Evolutionary conservation across 148 eudicot genomes (phyloP).

Genomic region (Diospyros lotus): DNA sequence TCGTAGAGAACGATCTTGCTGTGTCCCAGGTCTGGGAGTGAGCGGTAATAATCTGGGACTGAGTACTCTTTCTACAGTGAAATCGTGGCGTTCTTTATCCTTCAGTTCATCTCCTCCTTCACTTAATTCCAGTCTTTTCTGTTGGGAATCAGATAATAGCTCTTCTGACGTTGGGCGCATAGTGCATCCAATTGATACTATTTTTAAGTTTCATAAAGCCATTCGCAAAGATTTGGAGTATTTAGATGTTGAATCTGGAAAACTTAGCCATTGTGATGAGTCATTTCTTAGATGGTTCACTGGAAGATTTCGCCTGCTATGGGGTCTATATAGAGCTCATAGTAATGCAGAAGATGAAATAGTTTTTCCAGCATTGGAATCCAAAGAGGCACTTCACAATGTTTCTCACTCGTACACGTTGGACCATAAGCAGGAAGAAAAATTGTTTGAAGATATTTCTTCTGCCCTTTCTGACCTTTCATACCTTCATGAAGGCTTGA

Average conservation of each 20-base stretch:
- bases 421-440: conserved; percentile 91
- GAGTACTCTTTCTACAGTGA: conserved; percentile 52
- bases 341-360: conserved; percentile 95
- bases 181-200: conserved; percentile 74
- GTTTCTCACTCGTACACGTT: conserved; percentile 89
- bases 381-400: conserved; percentile 85
- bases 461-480: conserved; percentile 63
- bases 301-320: conserved; percentile 79
- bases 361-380: conserved; percentile 86
- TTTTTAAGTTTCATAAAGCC: conserved; percentile 87
- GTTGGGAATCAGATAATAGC: conserved; percentile 78
- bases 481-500: conserved; percentile 42
- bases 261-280: conserved; percentile 56
- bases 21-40: conserved; percentile 93
- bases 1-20: conserved; percentile 56
- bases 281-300: conserved; percentile 63
- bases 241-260: conserved; percentile 82
- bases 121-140: conserved; percentile 86
- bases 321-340: conserved; percentile 91
- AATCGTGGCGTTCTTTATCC: conserved; percentile 82
- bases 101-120: conserved; percentile 83
- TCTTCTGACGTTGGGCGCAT: conserved; percentile 40
- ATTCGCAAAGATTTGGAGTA: conserved; percentile 89
- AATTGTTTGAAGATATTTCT: conserved; percentile 78
- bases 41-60: conserved; percentile 46